Evolutionary conservation across 2,329 filamentous ascomycete genomes (phyloP), one percentile per base, ranked within the genome.

Genomic region (Phoma herbarum): DNA sequence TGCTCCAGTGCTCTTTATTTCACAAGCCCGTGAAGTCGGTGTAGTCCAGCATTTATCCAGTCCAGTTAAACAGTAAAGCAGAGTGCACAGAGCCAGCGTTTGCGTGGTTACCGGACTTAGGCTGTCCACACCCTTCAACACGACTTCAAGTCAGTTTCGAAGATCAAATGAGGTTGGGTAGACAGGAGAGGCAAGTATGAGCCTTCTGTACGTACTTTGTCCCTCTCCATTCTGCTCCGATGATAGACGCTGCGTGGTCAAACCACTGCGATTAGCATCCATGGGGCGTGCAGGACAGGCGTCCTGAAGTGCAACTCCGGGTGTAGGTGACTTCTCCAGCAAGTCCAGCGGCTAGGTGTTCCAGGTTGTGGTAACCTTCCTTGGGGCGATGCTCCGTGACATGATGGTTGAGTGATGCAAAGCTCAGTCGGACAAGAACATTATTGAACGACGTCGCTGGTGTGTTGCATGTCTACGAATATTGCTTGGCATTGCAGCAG

Each of bases 171-270:
- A 61, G 47, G 47, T 56, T 47, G 59, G 60, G 65, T 54, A 59
- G 56, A 66, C 60, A 45, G 63, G 62, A 63, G 57, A 69, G 71
- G 68, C 70, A 60, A 53, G 22, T 56, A 56, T 65, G 18, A 50
- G 71, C 73, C 69, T 63, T 64, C 59, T 58, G 67, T 76, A 76
- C 74, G 73, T 77, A 77, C 74, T 50, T 50, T 50, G 7, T 50
- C 56, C 56, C 45, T 53, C 39, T 50, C 31, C 31, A 45, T 44
- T 23, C 25, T 41, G 20, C 23, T 35, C 29, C n/a, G 16, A 25
- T 10, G 25, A 29, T 31, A 10, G 18, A 39, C 37, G 12, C 35
- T 47, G 20, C 57, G 50, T 52, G 41, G 56, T 54, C 58, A 35
- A 52, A 46, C 31, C 48, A 50, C 54, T 53, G 20, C 44, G 35